These are phyloP conservation scores for Amaranthus palmeri DNA, from an alignment of 148 eudicot species.

Conservation along the genomic window DNA sequence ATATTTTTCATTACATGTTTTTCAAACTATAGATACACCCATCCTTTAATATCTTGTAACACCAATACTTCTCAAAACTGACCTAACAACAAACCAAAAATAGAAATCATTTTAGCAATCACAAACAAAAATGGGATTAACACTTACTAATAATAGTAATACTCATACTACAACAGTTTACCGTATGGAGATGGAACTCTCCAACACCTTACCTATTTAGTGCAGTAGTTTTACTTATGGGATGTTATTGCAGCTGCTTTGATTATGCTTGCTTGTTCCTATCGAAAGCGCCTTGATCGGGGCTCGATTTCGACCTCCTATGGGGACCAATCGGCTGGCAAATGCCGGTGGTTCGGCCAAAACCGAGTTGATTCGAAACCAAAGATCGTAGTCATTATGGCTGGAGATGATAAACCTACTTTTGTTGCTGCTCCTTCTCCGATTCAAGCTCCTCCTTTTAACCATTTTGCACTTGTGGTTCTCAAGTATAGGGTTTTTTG, in stretches of 20 bases:
- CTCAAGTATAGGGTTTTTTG: constrained; percentile 14
- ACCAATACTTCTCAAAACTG: background rate
- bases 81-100: background rate
- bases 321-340: background rate
- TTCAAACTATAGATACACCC: constrained; percentile 20
- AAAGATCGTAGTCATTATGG: constrained; percentile 59
- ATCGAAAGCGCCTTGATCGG: constrained; percentile 17
- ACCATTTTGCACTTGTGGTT: constrained; percentile 20
- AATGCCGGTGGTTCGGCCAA: background rate
- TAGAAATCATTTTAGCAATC: background rate
- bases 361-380: constrained; percentile 33
- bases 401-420: constrained; percentile 56
- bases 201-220: constrained; percentile 48
- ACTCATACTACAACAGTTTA: background rate
- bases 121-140: constrained; percentile 7
- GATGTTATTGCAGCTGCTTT: constrained; percentile 38
- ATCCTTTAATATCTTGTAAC: background rate
- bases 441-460: background rate
- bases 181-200: constrained; percentile 34
- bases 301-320: background rate
- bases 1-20: background rate
- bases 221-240: constrained; percentile 31
- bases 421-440: constrained; percentile 43
- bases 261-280: constrained; percentile 47
- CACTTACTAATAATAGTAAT: background rate